phyloP scores from a whole-genome alignment of 129 eudicot genomes.

The Flaveria sonorensis region DNA sequence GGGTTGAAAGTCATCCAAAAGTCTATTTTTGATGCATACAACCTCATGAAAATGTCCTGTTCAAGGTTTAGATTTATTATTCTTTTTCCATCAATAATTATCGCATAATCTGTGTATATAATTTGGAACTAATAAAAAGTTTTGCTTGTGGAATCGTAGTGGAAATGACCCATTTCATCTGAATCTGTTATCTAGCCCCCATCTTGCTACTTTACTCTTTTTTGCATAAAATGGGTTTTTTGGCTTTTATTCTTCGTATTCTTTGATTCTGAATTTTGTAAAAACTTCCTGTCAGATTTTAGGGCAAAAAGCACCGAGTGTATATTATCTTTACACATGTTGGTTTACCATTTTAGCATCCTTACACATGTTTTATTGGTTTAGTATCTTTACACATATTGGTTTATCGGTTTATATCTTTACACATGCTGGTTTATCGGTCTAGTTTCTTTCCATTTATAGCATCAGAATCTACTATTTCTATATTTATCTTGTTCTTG shows the following conservation, averaged over 20 bases:
- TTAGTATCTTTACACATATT: not conserved
- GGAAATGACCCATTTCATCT: not conserved
- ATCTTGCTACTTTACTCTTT: not conserved
- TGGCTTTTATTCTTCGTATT: not conserved
- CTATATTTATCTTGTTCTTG: not conserved
- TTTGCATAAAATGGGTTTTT: not conserved
- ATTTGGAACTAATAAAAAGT: not conserved
- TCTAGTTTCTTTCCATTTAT: not conserved
- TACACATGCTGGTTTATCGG: conserved; percentile 4
- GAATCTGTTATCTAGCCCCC: not conserved
- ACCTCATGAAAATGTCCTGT: not conserved
- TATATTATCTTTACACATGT: not conserved
- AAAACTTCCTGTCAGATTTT: conserved; percentile 1
- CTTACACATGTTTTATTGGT: conserved; percentile 3
- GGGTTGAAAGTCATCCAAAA: not conserved
- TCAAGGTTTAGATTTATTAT: not conserved
- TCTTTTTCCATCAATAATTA: not conserved
- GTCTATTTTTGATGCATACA: not conserved
- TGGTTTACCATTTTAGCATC: not conserved
- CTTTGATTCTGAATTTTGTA: not conserved
- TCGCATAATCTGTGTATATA: not conserved
- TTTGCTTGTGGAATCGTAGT: not conserved
- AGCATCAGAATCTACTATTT: not conserved
- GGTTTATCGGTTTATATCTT: not conserved
- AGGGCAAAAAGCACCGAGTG: not conserved